phyloP scores from a whole-genome alignment of 116 monocot genomes.

The Cymodocea nodosa region DNA sequence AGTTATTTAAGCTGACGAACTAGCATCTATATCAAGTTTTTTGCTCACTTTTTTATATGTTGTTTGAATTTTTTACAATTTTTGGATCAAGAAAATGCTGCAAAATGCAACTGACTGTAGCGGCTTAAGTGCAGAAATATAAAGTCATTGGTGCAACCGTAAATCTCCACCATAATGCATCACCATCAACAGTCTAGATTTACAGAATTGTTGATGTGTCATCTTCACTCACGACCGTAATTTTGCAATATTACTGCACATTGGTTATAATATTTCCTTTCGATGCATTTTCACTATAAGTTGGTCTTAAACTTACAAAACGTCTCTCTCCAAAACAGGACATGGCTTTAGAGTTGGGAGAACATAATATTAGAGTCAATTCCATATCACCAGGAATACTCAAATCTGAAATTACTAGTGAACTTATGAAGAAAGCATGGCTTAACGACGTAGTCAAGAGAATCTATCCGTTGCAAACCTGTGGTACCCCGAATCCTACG shows the following conservation, averaged over 20 bases:
- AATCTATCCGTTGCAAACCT: constrained; percentile 25
- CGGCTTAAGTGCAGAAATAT: too few species aligned
- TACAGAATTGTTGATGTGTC: too few species aligned
- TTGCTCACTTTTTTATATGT: too few species aligned
- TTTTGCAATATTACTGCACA: neutral
- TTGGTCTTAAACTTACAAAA: neutral
- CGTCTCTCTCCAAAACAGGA: constrained; percentile 10
- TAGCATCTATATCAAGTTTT: neutral
- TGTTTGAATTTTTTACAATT: too few species aligned
- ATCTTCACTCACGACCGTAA: too few species aligned
- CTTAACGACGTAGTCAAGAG: constrained; percentile 28
- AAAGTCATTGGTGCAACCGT: too few species aligned
- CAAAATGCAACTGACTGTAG: too few species aligned
- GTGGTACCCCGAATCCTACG: constrained; percentile 39
- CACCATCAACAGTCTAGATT: too few species aligned
- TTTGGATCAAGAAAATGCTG: too few species aligned
- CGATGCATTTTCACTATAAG: neutral
- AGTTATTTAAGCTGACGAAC: neutral
- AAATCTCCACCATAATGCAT: too few species aligned
- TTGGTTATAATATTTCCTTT: neutral
- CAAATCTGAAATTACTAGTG: constrained; percentile 55
- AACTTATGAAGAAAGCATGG: constrained; percentile 46
- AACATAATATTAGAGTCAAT: constrained; percentile 40
- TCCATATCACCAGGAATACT: constrained; percentile 60
- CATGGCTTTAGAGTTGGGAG: constrained; percentile 54